Evolutionary conservation across 2,329 filamentous ascomycete genomes (phyloP).

Genomic region (Aspergillus piperis): DNA sequence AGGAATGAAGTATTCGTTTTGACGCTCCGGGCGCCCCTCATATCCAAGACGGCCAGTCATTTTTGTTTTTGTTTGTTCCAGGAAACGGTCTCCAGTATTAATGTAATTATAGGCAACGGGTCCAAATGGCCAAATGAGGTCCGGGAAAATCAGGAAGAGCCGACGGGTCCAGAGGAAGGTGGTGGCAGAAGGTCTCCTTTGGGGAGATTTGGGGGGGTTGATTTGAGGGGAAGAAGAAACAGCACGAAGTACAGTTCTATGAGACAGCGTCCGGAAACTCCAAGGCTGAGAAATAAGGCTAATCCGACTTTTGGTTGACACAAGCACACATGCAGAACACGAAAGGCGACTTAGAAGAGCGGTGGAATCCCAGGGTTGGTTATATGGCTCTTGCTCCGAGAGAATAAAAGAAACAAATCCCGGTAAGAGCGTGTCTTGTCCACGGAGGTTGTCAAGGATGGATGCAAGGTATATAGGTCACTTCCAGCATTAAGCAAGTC

Average conservation of each 20-base stretch:
- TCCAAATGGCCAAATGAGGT: slow-evolving; percentile 32
- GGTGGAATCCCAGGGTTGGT: slow-evolving; percentile 14
- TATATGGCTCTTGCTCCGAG: slow-evolving; percentile 16
- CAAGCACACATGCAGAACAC: slow-evolving; percentile 18
- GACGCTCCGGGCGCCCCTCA: slow-evolving; percentile 40
- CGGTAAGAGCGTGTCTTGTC: slow-evolving; percentile 18
- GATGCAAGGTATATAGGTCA: slow-evolving; percentile 11
- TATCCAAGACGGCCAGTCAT: slow-evolving; percentile 43
- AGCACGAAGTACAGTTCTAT: slow-evolving; percentile 27
- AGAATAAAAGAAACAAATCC: slow-evolving; percentile 23
- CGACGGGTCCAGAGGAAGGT: slow-evolving; percentile 22
- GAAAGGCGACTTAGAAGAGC: slow-evolving; percentile 13
- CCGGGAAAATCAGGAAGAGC: slow-evolving; percentile 20
- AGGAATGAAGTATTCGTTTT: slow-evolving; percentile 79
- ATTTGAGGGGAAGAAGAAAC: slow-evolving; percentile 23
- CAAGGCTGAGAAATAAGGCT: slow-evolving; percentile 25
- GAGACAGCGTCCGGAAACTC: slow-evolving; percentile 26
- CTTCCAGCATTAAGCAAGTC: slow-evolving; percentile 18
- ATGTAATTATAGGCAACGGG: slow-evolving; percentile 25
- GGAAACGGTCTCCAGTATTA: slow-evolving; percentile 26
- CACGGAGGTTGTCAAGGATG: slow-evolving; percentile 16
- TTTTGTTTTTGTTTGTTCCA: slow-evolving; percentile 25
- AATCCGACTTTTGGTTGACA: slow-evolving; percentile 23
- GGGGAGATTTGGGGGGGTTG: slow-evolving; percentile 3
- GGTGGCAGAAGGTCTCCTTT: slow-evolving; percentile 15